Evolutionary conservation across 1,284 basidiomycete genomes (phyloP).

Genomic region (Naganishia liquefaciens): DNA sequence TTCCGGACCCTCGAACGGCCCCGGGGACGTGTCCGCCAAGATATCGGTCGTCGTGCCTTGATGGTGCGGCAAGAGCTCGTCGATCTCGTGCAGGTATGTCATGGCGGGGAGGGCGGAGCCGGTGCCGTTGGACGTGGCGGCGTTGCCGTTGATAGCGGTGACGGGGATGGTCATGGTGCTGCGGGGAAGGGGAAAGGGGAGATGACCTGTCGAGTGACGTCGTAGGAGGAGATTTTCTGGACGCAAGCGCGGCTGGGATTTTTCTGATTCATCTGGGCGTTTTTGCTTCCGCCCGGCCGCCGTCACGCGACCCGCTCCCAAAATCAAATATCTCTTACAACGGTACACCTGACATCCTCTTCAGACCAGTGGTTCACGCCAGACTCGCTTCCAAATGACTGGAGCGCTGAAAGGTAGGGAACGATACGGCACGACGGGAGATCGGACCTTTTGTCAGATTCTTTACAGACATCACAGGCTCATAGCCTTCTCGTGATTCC

Average conservation of each 20-base stretch:
- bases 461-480: no score
- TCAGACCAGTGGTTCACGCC: no score
- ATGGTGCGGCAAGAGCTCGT: constrained; percentile 20
- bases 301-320: neutral
- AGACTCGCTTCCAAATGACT: no score
- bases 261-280: neutral
- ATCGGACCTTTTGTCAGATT: no score
- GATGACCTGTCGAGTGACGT: no score
- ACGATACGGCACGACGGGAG: no score
- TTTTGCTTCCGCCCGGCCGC: constrained; percentile 1
- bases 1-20: constrained; percentile 66
- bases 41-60: constrained; percentile 29
- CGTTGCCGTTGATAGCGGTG: constrained; percentile 15
- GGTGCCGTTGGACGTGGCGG: neutral
- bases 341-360: no score
- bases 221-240: no score
- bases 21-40: constrained; percentile 31
- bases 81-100: neutral
- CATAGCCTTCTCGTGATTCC: no score
- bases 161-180: constrained; percentile 21
- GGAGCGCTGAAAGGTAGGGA: no score
- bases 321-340: no score
- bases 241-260: neutral
- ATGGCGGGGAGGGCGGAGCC: neutral
- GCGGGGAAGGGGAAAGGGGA: neutral